Percentiles rank a stretch among this genome's conserved stretches.
phyloP scores from a whole-genome alignment of 345 rosid genomes.

The Pistacia atlantica region DNA sequence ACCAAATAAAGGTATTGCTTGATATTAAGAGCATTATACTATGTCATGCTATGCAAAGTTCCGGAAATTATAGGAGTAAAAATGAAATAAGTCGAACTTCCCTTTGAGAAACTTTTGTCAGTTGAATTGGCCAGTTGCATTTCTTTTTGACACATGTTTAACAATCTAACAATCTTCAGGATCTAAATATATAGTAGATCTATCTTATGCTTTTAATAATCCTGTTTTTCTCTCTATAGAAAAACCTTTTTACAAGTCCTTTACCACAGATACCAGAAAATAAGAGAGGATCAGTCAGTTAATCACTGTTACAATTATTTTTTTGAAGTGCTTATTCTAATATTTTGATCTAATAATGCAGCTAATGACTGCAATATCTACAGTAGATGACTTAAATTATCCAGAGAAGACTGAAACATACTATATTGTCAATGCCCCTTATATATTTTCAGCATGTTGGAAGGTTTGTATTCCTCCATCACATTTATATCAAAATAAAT shows the following conservation, averaged over 20 bases:
- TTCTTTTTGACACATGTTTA: neutral
- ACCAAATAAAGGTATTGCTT: conserved; percentile 74
- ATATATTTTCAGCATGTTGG: conserved; percentile 92
- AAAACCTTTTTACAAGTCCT: too few species aligned
- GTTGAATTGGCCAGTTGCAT: too few species aligned
- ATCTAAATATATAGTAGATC: too few species aligned
- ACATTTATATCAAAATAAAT: neutral
- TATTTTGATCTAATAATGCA: conserved; percentile 37
- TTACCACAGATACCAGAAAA: too few species aligned
- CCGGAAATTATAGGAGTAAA: neutral
- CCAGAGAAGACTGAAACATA: conserved; percentile 95
- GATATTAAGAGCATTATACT: neutral
- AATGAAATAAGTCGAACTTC: neutral
- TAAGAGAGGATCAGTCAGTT: neutral
- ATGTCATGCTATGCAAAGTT: neutral
- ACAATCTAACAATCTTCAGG: too few species aligned
- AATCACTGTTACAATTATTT: neutral
- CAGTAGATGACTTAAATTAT: conserved; percentile 89
- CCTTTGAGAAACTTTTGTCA: neutral
- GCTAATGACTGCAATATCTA: conserved; percentile 77
- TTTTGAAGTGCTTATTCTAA: neutral
- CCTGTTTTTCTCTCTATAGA: too few species aligned
- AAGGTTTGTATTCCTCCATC: conserved; percentile 53
- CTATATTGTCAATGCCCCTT: conserved; percentile 87
- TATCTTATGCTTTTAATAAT: too few species aligned